Conservation (phyloP, 257 asterid genomes). For the Penstemon eatonii region DNA sequence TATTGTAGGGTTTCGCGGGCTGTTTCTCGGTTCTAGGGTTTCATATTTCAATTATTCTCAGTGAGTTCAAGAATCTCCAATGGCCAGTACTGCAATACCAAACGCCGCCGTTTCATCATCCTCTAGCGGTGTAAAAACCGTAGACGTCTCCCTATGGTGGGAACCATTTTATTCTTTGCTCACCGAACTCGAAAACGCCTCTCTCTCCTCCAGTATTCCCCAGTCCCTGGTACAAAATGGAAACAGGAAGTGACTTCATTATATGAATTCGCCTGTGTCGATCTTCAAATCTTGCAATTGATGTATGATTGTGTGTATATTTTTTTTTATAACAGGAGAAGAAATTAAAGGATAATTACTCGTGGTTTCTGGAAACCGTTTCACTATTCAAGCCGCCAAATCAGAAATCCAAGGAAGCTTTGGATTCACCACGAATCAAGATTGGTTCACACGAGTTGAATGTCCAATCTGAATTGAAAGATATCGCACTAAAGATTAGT, state of each 20-base stretch:
- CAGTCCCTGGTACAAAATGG: conserved; percentile 47
- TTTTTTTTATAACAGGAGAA: conserved; percentile 45
- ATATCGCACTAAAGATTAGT: conserved; percentile 66
- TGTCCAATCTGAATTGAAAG: conserved; percentile 59
- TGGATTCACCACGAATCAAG: conserved; percentile 55
- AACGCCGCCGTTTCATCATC: conserved; percentile 36
- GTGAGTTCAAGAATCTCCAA: conserved; percentile 30
- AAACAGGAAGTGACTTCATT: too few relatives aligned
- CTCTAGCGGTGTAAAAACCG: conserved; percentile 27
- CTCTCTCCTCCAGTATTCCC: conserved; percentile 55
- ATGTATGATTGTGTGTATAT: not conserved
- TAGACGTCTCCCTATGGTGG: conserved; percentile 92
- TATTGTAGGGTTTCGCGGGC: conserved; percentile 36
- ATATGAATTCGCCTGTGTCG: not conserved
- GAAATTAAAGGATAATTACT: conserved; percentile 70
- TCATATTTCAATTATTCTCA: conserved; percentile 4
- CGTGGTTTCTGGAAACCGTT: conserved; percentile 67
- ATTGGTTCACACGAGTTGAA: conserved; percentile 63
- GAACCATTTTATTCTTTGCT: conserved; percentile 71
- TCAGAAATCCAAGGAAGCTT: conserved; percentile 77
- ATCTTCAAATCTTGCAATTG: not conserved
- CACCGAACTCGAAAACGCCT: conserved; percentile 67
- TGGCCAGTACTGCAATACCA: conserved; percentile 44
- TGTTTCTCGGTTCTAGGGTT: conserved; percentile 35
- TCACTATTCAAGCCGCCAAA: conserved; percentile 61